Evolutionary conservation across 1,284 basidiomycete genomes (phyloP).

Genomic region (Leccinum cinnamomeum): DNA sequence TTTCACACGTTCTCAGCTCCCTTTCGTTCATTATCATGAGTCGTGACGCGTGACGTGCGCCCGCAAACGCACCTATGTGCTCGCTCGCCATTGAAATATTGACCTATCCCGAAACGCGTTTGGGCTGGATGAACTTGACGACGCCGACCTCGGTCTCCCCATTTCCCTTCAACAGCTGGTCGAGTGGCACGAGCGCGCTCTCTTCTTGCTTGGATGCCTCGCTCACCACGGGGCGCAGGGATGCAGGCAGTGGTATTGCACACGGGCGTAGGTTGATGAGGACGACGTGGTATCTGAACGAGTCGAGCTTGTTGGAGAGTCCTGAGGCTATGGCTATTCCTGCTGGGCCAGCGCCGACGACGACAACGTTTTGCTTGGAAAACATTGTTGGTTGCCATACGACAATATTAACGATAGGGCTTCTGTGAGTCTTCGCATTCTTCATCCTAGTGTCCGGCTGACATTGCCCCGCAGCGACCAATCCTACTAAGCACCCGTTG

Average conservation of each 20-base stretch:
- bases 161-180: slow-evolving; percentile 48
- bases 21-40: too few relatives aligned
- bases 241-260: slow-evolving; percentile 38
- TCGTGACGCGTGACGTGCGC: too few relatives aligned
- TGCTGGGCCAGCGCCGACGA: slow-evolving; percentile 45
- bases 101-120: slow-evolving; percentile 3
- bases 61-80: too few relatives aligned
- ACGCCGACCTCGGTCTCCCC: slow-evolving; percentile 46
- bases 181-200: slow-evolving; percentile 42
- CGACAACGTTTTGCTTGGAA: slow-evolving; percentile 33
- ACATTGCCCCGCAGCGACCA: neutral
- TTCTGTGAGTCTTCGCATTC: neutral
- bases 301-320: slow-evolving; percentile 41
- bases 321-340: slow-evolving; percentile 36
- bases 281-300: slow-evolving; percentile 38
- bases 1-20: too few relatives aligned
- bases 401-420: too few relatives aligned
- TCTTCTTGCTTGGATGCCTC: slow-evolving; percentile 37
- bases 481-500: slow-evolving; percentile 13
- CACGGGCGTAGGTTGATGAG: slow-evolving; percentile 43
- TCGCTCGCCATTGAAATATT: too few relatives aligned
- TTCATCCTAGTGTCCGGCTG: neutral
- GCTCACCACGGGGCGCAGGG: slow-evolving; percentile 43
- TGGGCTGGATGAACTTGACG: slow-evolving; percentile 45
- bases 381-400: slow-evolving; percentile 10